phyloP scores from a whole-genome alignment of 495 filamentous ascomycete species.

The Podospora sp. region DNA sequence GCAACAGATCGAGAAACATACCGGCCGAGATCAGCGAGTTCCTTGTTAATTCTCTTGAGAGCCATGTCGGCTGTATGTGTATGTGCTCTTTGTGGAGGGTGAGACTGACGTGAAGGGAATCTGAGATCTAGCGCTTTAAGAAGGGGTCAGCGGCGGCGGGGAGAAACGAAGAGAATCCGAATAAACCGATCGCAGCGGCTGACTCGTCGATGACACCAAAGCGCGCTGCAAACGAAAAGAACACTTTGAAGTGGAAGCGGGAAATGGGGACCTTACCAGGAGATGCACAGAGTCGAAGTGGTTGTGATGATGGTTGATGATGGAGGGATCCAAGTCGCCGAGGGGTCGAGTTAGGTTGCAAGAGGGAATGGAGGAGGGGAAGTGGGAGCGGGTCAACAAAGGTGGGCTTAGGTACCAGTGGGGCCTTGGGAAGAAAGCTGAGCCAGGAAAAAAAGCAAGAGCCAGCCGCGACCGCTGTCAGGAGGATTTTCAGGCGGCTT shows the following conservation, averaged over 20 bases:
- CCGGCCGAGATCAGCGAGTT: constrained; percentile 98
- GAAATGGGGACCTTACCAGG: neutral
- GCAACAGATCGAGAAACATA: constrained; percentile 52
- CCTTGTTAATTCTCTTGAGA: constrained; percentile 99
- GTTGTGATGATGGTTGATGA: constrained; percentile 22
- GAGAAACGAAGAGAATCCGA: constrained; percentile 36
- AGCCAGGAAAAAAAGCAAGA: neutral
- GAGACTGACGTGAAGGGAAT: constrained; percentile 22
- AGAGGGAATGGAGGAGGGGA: constrained; percentile 31
- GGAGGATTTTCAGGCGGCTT: constrained; percentile 31
- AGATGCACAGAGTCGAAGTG: neutral
- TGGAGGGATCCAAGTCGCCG: constrained; percentile 26
- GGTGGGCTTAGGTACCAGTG: constrained; percentile 23
- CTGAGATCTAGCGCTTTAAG: constrained; percentile 30
- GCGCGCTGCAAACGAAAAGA: neutral
- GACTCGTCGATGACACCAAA: constrained; percentile 4
- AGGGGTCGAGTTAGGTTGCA: constrained; percentile 29
- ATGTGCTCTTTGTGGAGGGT: constrained; percentile 29
- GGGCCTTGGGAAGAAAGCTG: constrained; percentile 22
- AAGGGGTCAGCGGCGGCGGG: constrained; percentile 33
- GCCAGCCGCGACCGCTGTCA: constrained; percentile 16
- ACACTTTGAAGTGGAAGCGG: neutral
- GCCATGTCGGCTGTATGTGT: constrained; percentile 68
- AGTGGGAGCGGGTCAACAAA: constrained; percentile 31
- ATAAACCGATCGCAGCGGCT: constrained; percentile 25